These are phyloP conservation scores for Rhodotorula sp. DNA, from an alignment of 1,284 basidiomycete species.

Conservation along the genomic window DNA sequence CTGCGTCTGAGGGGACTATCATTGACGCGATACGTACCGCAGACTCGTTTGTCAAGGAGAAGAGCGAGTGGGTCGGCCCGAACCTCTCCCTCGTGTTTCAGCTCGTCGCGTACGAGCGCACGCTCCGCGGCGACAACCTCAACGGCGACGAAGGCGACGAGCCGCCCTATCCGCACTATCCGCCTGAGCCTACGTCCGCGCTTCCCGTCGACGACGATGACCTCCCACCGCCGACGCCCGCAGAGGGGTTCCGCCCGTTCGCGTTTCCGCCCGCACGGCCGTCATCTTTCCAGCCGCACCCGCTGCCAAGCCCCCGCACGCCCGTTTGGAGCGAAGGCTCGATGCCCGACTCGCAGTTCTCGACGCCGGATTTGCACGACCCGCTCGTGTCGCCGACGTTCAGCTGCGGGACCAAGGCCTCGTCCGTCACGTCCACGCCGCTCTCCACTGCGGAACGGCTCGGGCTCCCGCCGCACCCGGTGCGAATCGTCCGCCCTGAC, in stretches of 20 bases:
- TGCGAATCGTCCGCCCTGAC: neutral
- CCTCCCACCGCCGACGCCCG: slow-evolving; percentile 68
- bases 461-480: neutral
- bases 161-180: slow-evolving; percentile 17
- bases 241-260: slow-evolving; percentile 78
- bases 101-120: slow-evolving; percentile 88
- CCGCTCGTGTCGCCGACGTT: slow-evolving; percentile 24
- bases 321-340: slow-evolving; percentile 24
- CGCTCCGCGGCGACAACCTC: slow-evolving; percentile 54
- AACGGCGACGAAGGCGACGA: slow-evolving; percentile 20
- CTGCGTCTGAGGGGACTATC: rapidly evolving
- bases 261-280: neutral
- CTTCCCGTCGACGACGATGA: slow-evolving; percentile 60
- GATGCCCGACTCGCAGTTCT: slow-evolving; percentile 22
- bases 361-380: slow-evolving; percentile 33
- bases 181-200: neutral
- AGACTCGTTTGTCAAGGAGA: slow-evolving; percentile 62
- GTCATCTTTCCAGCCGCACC: neutral
- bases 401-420: slow-evolving; percentile 24
- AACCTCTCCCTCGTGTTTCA: slow-evolving; percentile 98
- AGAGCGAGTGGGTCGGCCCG: slow-evolving; percentile 84
- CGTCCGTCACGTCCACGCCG: slow-evolving; percentile 27
- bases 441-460: neutral
- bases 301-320: slow-evolving; percentile 20
- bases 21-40: neutral